These are phyloP conservation scores for Plasmodium chabaudi DNA, from an alignment of 169 alveolate genomes.

Conservation along the genomic window DNA sequence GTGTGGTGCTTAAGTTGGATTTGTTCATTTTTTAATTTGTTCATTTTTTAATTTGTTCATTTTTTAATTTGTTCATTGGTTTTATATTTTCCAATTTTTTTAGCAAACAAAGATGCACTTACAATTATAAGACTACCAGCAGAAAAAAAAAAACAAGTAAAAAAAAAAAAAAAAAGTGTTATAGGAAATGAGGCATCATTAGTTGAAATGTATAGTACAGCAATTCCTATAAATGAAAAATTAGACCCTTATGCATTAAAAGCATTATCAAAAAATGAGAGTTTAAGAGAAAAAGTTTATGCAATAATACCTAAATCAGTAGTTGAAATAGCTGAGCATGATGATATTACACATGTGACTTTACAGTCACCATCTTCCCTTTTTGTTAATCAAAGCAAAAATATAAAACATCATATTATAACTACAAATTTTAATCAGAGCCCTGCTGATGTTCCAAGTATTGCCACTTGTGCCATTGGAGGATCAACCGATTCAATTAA, in stretches of 20 bases:
- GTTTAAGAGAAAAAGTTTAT: slow-evolving; percentile 45
- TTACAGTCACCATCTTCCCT: slow-evolving; percentile 71
- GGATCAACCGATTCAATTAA: slow-evolving; percentile 57
- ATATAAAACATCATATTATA: slow-evolving; percentile 58
- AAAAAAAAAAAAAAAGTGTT: slow-evolving; percentile 61
- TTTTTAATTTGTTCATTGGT: background rate
- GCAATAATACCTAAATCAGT: slow-evolving; percentile 76
- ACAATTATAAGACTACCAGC: slow-evolving; percentile 69
- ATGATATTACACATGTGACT: slow-evolving; percentile 70
- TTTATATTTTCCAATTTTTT: background rate
- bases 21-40: no score
- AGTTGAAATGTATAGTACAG: slow-evolving; percentile 76
- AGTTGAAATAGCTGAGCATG: slow-evolving; percentile 57
- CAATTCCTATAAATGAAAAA: slow-evolving; percentile 54
- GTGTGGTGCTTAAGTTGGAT: background rate
- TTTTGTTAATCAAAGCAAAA: slow-evolving; percentile 61
- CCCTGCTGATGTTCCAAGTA: slow-evolving; percentile 47
- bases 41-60: no score
- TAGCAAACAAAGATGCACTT: slow-evolving; percentile 60
- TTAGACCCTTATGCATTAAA: slow-evolving; percentile 68
- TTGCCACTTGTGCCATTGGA: slow-evolving; percentile 52
- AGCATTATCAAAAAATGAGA: slow-evolving; percentile 51
- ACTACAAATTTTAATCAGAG: slow-evolving; percentile 31
- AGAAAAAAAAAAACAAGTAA: slow-evolving; percentile 72
- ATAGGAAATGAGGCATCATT: slow-evolving; percentile 33